phyloP scores from a whole-genome alignment of 1,139 yeast species.

The Kodamaea anthophila region DNA sequence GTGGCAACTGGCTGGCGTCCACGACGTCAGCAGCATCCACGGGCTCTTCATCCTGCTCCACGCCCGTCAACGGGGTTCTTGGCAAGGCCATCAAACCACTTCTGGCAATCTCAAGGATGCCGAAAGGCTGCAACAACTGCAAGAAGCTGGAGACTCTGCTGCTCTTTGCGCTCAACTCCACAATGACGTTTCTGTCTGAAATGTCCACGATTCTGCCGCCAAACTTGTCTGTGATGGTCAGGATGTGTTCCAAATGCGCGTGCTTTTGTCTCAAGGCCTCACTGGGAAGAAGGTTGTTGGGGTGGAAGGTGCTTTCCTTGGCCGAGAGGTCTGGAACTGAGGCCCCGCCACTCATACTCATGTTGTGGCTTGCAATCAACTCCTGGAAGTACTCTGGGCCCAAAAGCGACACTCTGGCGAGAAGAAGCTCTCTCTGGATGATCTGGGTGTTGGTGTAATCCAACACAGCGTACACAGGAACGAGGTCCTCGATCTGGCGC shows the following conservation, averaged over 20 bases:
- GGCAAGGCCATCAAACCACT: slow-evolving; percentile 99
- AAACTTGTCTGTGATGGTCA: slow-evolving; percentile 74
- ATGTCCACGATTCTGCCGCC: slow-evolving; percentile 93
- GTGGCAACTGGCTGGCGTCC: slow-evolving; percentile 83
- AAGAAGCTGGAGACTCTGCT: slow-evolving; percentile 80
- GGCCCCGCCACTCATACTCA: slow-evolving; percentile 32
- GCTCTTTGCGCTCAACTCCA: slow-evolving; percentile 92
- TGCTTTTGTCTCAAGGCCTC: slow-evolving; percentile 94
- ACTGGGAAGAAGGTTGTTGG: slow-evolving; percentile 82
- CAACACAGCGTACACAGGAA: slow-evolving; percentile 95
- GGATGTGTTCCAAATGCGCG: slow-evolving; percentile 77
- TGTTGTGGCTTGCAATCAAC: slow-evolving; percentile 79
- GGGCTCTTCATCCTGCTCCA: slow-evolving; percentile 40
- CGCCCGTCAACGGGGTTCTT: slow-evolving; percentile 71
- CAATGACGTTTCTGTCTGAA: slow-evolving; percentile 88
- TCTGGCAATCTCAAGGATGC: slow-evolving; percentile 92
- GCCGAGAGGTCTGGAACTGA: slow-evolving; percentile 45
- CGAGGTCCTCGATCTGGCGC: slow-evolving; percentile 94
- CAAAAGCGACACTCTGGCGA: slow-evolving; percentile 85
- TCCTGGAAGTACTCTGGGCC: slow-evolving; percentile 98
- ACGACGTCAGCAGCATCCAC: slow-evolving; percentile 65
- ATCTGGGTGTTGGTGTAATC: slow-evolving; percentile 90
- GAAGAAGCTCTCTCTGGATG: slow-evolving; percentile 80
- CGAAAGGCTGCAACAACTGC: slow-evolving; percentile 89
- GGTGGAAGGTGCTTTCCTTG: slow-evolving; percentile 63